These are phyloP conservation scores for Thecamonas trahens DNA, from an alignment of 78 protist species.

Conservation along the genomic window DNA sequence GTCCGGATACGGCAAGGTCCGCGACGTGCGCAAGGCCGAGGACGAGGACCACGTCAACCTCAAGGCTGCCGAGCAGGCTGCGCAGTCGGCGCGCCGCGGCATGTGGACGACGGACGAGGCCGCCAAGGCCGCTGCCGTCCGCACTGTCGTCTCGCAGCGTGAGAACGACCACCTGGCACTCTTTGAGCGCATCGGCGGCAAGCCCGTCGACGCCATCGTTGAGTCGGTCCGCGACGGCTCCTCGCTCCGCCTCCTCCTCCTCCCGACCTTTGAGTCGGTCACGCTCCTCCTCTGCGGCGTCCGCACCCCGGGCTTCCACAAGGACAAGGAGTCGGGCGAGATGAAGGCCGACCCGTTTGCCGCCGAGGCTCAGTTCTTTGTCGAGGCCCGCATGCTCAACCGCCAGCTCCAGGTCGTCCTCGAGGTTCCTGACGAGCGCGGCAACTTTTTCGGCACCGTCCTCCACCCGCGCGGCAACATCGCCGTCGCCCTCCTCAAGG, in stretches of 20 bases:
- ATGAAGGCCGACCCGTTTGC: conserved; percentile 30
- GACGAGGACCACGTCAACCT: background rate
- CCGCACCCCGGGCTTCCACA: background rate
- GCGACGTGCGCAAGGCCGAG: background rate
- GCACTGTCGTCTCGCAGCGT: background rate
- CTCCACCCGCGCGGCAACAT: conserved; percentile 36
- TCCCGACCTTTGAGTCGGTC: conserved; percentile 18
- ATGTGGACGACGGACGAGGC: background rate
- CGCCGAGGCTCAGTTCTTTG: conserved; percentile 30
- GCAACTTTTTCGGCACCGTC: conserved; percentile 25
- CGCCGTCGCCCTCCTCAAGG: conserved; percentile 19
- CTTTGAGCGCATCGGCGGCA: background rate
- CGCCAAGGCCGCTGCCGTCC: background rate
- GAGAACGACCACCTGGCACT: background rate
- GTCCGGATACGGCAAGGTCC: background rate
- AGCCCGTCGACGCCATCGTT: background rate
- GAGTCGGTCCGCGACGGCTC: conserved; percentile 45
- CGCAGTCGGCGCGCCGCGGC: background rate
- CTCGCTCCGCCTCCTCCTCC: conserved; percentile 18
- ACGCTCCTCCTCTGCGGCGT: conserved; percentile 29
- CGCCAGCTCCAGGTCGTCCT: conserved; percentile 25
- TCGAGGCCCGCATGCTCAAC: conserved; percentile 45
- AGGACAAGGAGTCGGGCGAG: background rate
- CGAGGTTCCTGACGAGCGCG: background rate
- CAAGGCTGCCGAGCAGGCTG: background rate